These are phyloP conservation scores for Ustilago trichophora DNA, from an alignment of 1,284 basidiomycete species.

Conservation along the genomic window DNA sequence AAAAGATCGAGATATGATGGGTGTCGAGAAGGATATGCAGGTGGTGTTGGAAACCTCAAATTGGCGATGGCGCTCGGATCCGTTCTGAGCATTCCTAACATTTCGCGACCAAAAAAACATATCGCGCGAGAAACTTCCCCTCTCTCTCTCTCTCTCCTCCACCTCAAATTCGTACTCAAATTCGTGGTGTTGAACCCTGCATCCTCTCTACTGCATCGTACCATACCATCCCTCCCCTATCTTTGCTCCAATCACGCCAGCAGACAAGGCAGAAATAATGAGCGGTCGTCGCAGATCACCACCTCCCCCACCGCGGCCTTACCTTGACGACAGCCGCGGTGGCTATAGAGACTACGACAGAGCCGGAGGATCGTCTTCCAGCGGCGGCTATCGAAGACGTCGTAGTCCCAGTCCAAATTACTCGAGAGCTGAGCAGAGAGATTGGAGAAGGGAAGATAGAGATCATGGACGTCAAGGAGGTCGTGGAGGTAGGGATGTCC, in stretches of 20 bases:
- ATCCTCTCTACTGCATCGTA: too few species aligned
- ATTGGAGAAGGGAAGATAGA: conserved; percentile 14
- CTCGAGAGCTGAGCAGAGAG: conserved; percentile 1
- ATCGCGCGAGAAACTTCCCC: conserved; percentile 19
- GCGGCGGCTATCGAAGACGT: conserved; percentile 4
- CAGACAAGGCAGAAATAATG: conserved; percentile 5
- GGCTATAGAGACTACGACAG: too few species aligned
- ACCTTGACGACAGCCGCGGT: conserved; percentile 7
- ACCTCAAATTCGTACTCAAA: too few species aligned
- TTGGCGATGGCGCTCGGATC: conserved; percentile 34
- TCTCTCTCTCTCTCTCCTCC: too few species aligned
- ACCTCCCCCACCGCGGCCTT: conserved; percentile 21
- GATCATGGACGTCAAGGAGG: not conserved
- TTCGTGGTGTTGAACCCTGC: not conserved
- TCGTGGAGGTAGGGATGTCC: conserved; percentile 6
- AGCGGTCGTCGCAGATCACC: conserved; percentile 23
- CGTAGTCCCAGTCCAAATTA: conserved; percentile 24
- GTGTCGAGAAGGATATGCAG: too few species aligned
- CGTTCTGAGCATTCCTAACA: conserved; percentile 2
- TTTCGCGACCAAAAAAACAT: too few species aligned
- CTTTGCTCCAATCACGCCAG: too few species aligned
- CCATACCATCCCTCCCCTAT: too few species aligned
- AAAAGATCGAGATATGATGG: too few species aligned
- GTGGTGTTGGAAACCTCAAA: conserved; percentile 8
- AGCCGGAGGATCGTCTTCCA: conserved; percentile 10